Evolutionary conservation across 495 filamentous ascomycete species (phyloP).

Genomic region (Penicillium cataractarum): DNA sequence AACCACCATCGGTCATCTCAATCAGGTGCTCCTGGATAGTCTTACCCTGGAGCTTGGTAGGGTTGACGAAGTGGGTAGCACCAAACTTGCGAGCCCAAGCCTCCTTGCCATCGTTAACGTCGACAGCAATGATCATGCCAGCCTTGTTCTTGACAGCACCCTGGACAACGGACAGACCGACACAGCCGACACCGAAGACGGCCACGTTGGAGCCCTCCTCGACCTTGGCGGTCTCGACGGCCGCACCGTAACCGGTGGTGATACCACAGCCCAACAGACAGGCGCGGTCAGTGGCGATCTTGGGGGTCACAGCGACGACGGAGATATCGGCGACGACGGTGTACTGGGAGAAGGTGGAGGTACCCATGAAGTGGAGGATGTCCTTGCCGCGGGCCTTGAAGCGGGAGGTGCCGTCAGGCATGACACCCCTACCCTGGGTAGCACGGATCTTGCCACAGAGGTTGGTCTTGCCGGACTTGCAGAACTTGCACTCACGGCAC

Average conservation of each 20-base stretch:
- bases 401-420: conserved; percentile 96
- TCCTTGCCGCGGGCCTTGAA: conserved; percentile 94
- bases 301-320: conserved; percentile 86
- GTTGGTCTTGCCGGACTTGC: conserved; percentile 98
- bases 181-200: conserved; percentile 94
- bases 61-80: conserved; percentile 96
- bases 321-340: conserved; percentile 99
- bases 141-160: conserved; percentile 89
- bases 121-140: conserved; percentile 89
- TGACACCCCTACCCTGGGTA: conserved; percentile 92
- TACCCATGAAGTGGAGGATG: conserved; percentile 98
- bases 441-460: conserved; percentile 98
- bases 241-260: conserved; percentile 97
- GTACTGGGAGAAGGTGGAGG: conserved; percentile 97
- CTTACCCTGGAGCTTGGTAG: conserved; percentile 72
- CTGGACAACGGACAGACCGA: conserved; percentile 92
- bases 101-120: conserved; percentile 92
- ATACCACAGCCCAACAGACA: conserved; percentile 97
- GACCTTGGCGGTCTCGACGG: conserved; percentile 86
- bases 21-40: conserved; percentile 87
- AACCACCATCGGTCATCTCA: conserved; percentile 98
- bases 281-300: conserved; percentile 94
- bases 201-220: conserved; percentile 91
- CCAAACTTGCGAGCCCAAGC: conserved; percentile 92
- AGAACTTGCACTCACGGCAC: conserved; percentile 98